Base-by-base conservation (phyloP, 495 filamentous ascomycete genomes). In the Copromyces sp. region DNA sequence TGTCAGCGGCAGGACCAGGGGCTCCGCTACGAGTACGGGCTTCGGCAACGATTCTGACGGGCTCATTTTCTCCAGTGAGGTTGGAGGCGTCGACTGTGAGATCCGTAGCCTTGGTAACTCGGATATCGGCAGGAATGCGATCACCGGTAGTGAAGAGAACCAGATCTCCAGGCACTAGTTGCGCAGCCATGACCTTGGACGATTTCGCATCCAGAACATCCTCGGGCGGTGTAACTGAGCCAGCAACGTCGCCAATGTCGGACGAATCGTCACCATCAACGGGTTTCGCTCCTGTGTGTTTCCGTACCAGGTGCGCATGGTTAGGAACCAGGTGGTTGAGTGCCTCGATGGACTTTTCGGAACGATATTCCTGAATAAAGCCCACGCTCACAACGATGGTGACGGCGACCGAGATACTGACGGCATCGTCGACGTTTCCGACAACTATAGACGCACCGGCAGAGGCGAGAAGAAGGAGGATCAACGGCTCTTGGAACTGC, bases 81-180 rank as follows among this genome's bases (percentile, higher is more conserved):
- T 99, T 99, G 9, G 95, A 98, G 78, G 95, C 95, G 77, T 99
- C 96, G 74, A 99, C 96, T 40, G 93, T 89, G 59, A 99, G 81
- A 77, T 98, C 93, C 3, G 90, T 88, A 24, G 94, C 92, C 75
- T 90, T 89, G 17, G 94, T 98, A 68, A 99, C 97, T 44, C 95
- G 91, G 72, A 99, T 91, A 81, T 99, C 95, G 71, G 95, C 95
- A 5, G 95, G 95, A 74, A 99, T 95, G 39, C 96, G 92, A 77
- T 99, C 95, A 61, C 95, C 95, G 1, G 96, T 97, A 12, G 94
- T 91, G 80, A 99, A 98, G 8, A 96, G 81, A 29, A 99, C 93
- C 71, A 98, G 77, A 80, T 99, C 95, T 24, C 95, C 95, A 0
- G 93, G 92, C 2, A 99, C 95, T 11, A 99, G 83, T 76, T 96